Evolutionary conservation across 169 alveolate genomes (phyloP), one percentile per base, ranked within the genome.

Genomic region (Babesia divergens): DNA sequence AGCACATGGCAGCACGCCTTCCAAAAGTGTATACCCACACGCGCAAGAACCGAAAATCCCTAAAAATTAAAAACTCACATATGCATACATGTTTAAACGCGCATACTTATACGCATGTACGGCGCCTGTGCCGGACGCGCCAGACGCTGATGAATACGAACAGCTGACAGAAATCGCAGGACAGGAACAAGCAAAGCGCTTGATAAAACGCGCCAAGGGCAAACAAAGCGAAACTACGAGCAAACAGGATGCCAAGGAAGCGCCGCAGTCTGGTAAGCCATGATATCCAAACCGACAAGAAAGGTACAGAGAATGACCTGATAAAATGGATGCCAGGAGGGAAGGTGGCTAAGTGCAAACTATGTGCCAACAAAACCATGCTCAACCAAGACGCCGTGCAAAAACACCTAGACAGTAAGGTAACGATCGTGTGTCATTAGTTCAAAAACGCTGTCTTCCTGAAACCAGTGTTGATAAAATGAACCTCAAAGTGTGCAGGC

Each of bases 1-100:
- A 7, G 50, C 38, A 58, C 84, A 22, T 80, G 88, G 88, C 81
- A 69, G 38, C 74, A 80, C 22, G 79, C 84, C 54, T 62, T 80
- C 55, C 68, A 60, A 14, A 49, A 13, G 43, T 69, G 69, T 34
- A 52, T 80, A 18, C 88, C 88, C 70, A 52, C 31, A 44, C 46
- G 79, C 18, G 43, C 80, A 3, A 37, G 53, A 8, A 24, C 46
- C 8, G 49, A 54, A 3, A 54, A 40, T 20, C 16, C 55, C 47
- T 7, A 65, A 22, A 8, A 55, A 7, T 28, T 55, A 35, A 56
- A 32, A 16, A 11, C 5, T 13, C 14, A 16, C 14, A 66, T 50
- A 20, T 3, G 32, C 6, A 13, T 37, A 50, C 31, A 80, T 80
- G 88, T 69, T 66, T 56, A 80, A 80, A 40, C 52, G 83, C 5